phyloP scores from a whole-genome alignment of 805 yeast genomes.

The Lipomyces kockii region DNA sequence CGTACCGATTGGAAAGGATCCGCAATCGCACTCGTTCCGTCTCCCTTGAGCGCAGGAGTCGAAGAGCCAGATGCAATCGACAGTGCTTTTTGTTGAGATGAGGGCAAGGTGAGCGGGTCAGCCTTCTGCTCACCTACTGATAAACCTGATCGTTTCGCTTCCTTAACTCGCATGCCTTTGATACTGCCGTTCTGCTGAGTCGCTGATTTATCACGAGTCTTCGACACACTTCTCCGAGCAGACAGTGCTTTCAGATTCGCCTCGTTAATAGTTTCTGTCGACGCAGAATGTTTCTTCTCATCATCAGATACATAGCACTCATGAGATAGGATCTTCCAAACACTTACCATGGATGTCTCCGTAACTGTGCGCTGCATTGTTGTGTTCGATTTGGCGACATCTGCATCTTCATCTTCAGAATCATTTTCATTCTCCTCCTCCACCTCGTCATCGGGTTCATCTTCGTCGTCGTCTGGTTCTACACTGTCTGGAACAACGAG shows the following conservation, averaged over 20 bases:
- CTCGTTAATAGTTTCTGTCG: not conserved
- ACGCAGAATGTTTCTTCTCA: not conserved
- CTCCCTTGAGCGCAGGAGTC: not conserved
- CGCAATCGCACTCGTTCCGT: conserved; percentile 24
- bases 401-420: not conserved
- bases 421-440: conserved; percentile 10
- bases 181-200: not conserved
- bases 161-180: not conserved
- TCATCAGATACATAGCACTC: not conserved
- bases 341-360: not conserved
- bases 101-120: not conserved
- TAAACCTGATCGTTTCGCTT: not conserved
- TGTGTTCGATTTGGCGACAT: not conserved
- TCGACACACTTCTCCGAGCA: not conserved
- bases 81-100: not conserved
- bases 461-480: not conserved
- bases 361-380: not conserved
- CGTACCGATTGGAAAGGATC: conserved; percentile 26
- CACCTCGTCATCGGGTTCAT: not conserved
- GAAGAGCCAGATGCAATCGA: not conserved
- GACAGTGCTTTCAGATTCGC: not conserved
- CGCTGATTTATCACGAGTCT: not conserved
- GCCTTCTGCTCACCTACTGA: not conserved
- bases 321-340: no score
- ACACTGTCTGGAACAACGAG: not conserved